These are phyloP conservation scores for Trichoderma arundinaceum DNA, from an alignment of 2,329 filamentous ascomycete species.

Conservation along the genomic window DNA sequence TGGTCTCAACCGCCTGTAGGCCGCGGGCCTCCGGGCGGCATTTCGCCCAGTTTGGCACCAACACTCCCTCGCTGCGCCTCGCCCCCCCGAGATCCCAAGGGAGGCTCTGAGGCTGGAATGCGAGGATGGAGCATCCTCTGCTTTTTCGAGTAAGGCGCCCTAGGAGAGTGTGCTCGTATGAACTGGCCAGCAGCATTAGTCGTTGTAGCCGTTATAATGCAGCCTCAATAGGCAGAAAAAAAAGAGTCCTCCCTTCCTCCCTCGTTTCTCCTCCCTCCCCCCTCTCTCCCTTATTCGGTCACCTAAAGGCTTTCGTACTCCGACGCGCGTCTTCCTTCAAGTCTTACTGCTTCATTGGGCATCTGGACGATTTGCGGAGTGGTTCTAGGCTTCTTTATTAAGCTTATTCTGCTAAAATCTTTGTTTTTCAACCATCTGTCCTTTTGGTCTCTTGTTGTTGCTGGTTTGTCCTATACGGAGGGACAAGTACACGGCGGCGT, in stretches of 20 bases:
- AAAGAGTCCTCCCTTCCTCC: not conserved
- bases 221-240: slow-evolving; percentile 16
- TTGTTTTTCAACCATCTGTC: not conserved
- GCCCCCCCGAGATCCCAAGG: slow-evolving; percentile 1
- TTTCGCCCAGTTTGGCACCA: not conserved
- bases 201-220: slow-evolving; percentile 4
- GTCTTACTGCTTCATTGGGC: not conserved
- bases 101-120: slow-evolving; percentile 14
- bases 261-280: not conserved
- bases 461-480: not conserved
- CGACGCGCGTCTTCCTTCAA: slow-evolving; percentile 20
- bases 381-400: slow-evolving; percentile 28
- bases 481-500: not conserved
- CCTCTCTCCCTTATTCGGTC: not conserved
- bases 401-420: slow-evolving; percentile 19
- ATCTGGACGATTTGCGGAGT: slow-evolving; percentile 3
- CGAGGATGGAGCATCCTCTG: slow-evolving; percentile 4
- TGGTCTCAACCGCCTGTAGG: not conserved
- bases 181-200: not conserved
- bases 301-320: not conserved
- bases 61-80: slow-evolving; percentile 1
- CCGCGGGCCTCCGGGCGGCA: too few relatives aligned
- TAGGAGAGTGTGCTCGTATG: not conserved
- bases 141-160: slow-evolving; percentile 21
- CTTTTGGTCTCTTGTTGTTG: not conserved